These are phyloP conservation scores for Verticillium nubilum DNA, from an alignment of 2,329 filamentous ascomycete genomes.

Conservation along the genomic window DNA sequence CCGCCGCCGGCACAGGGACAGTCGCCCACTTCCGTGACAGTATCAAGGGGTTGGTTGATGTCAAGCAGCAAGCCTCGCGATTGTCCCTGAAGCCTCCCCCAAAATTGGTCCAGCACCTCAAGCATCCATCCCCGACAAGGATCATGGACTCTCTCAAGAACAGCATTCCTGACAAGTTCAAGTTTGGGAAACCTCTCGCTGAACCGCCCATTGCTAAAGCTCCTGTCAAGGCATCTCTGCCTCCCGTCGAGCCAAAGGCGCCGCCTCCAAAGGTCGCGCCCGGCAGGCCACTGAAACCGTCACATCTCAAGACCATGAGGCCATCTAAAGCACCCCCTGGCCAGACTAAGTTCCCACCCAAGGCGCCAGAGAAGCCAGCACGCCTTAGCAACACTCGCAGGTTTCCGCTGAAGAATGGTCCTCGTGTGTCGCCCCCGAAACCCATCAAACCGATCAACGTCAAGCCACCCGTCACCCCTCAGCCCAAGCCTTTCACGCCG, in stretches of 20 bases:
- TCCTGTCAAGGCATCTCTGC: background rate
- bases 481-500: no score
- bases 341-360: no score
- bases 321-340: background rate
- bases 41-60: background rate
- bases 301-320: background rate
- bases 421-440: no score
- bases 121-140: background rate
- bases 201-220: background rate
- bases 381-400: no score
- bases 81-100: background rate
- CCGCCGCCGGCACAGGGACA: no score
- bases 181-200: background rate
- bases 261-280: no score
- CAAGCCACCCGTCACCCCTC: no score
- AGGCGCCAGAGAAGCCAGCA: no score
- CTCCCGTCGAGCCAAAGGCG: background rate
- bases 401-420: no score
- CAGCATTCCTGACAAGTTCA: background rate
- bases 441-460: no score
- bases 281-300: background rate
- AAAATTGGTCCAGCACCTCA: background rate
- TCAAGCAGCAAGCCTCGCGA: background rate
- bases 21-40: background rate
- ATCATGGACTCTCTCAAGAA: background rate